Base-by-base conservation (phyloP, 768 basidiomycete species). In the Tulasnella sp. region DNA sequence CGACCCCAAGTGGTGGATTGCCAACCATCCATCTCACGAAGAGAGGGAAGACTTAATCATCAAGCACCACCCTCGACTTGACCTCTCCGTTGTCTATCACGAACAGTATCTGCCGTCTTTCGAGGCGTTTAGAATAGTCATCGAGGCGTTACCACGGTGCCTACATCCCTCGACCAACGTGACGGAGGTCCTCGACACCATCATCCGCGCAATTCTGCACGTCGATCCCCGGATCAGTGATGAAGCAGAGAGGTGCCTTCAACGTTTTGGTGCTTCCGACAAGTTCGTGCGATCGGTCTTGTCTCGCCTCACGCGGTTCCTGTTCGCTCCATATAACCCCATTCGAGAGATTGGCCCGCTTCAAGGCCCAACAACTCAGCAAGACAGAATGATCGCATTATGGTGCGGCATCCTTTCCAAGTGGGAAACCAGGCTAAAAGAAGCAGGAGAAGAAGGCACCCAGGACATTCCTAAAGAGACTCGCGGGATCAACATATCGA, bases 141-240 rank as follows among this genome's bases (percentile, higher is more conserved):
- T 96, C 85, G 92, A 93, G 81, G 90, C 94, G 7, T 93, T 96
- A 92, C 96, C 96, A 0, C 91, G 96, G 3, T 93, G 91, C 83
- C 87, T 96, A 64, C 90, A 92, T 83, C 86, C 89, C 2, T 87
- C 85, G 90, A 44, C 83, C 90, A 64, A 83, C 20, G 85, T 93
- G 74, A 84, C 88, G 16, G 92, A 93, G 64, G 90, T 92, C 0
- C 88, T 95, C 76, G 93, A 95, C 82, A 91, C 95, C 88, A 89
- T 97, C 37, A 87, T 96, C 72, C 90, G 91, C 46, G 94, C 93
- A 1, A 90, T 95, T n/a, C 89, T 95, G 37, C 96, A 97, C 82
- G 91, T 96, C 42, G 95, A 98, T 82, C 93, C 94, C 1, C 83
- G 86, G 2, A 88, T 97, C 1, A 90, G 89, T 50, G 91, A 93